phyloP scores from a whole-genome alignment of 768 basidiomycete genomes.

The Boletales sp. region DNA sequence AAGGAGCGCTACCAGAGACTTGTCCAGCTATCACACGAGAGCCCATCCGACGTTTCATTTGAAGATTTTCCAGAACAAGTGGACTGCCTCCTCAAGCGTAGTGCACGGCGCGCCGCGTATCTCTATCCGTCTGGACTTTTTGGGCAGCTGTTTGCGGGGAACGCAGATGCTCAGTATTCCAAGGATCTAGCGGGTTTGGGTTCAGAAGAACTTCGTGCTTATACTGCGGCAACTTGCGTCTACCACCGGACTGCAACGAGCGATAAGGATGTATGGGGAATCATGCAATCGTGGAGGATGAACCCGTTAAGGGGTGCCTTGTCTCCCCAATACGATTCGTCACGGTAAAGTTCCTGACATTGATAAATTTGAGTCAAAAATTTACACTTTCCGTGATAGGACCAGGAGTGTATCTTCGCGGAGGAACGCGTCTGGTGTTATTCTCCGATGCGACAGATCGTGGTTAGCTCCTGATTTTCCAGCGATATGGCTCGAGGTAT shows the following conservation, averaged over 20 bases:
- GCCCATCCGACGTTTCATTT: background rate
- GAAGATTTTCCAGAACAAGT: constrained; percentile 1
- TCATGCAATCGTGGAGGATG: constrained; percentile 8
- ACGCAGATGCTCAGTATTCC: constrained; percentile 4
- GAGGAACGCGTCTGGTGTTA: too few relatives aligned
- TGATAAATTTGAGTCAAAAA: too few relatives aligned
- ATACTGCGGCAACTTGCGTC: constrained; percentile 5
- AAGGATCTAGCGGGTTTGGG: constrained; percentile 1
- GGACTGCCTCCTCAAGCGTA: constrained; percentile 12
- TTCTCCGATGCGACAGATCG: background rate
- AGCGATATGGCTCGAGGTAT: constrained; percentile 23
- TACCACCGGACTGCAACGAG: background rate
- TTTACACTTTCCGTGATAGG: too few relatives aligned
- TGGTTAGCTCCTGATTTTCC: constrained; percentile 24
- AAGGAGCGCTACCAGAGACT: constrained; percentile 19
- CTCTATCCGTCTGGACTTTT: constrained; percentile 4
- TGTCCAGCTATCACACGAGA: constrained; percentile 8
- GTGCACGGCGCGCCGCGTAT: constrained; percentile 2
- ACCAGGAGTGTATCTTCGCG: too few relatives aligned
- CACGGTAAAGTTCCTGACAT: too few relatives aligned
- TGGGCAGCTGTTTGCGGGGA: background rate
- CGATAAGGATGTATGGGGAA: background rate
- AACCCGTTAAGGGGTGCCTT: background rate
- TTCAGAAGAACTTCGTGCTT: constrained; percentile 8
- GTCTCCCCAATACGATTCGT: constrained; percentile 13